These are phyloP conservation scores for Spathaspora sp. DNA, from an alignment of 1,139 yeast genomes.

Conservation along the genomic window DNA sequence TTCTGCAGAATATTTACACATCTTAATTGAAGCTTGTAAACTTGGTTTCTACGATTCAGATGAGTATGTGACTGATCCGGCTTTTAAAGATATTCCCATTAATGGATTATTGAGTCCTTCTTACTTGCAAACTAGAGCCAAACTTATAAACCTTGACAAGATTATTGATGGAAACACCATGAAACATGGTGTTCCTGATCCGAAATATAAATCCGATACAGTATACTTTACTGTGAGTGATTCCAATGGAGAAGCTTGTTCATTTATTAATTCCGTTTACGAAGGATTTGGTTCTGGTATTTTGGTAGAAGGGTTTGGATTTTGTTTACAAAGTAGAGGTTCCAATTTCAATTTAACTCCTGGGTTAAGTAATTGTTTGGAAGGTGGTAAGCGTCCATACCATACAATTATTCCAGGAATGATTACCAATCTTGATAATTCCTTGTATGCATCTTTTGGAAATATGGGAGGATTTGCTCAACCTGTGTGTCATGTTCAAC, in stretches of 20 bases:
- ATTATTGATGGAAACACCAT: constrained; percentile 45
- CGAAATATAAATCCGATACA: constrained; percentile 68
- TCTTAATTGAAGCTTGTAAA: constrained; percentile 68
- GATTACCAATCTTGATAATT: constrained; percentile 44
- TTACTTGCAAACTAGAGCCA: constrained; percentile 52
- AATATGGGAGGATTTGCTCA: constrained; percentile 91
- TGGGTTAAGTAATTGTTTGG: constrained; percentile 59
- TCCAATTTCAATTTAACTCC: constrained; percentile 67
- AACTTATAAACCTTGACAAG: constrained; percentile 38
- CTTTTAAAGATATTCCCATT: constrained; percentile 40
- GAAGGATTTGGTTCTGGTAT: constrained; percentile 74
- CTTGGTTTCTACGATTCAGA: constrained; percentile 77
- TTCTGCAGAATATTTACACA: constrained; percentile 68
- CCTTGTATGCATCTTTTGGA: constrained; percentile 69
- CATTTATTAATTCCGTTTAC: constrained; percentile 77
- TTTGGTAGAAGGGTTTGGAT: constrained; percentile 65
- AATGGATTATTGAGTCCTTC: constrained; percentile 35
- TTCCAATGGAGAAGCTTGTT: constrained; percentile 74
- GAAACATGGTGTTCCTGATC: constrained; percentile 60
- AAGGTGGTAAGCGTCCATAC: constrained; percentile 73
- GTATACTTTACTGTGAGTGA: constrained; percentile 74
- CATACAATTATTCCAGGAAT: constrained; percentile 86
- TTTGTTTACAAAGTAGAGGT: constrained; percentile 75
- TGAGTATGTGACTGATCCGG: constrained; percentile 66
- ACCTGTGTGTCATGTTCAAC: constrained; percentile 85